Evolutionary conservation across 345 rosid species (phyloP), one percentile per base, ranked within the genome.

Genomic region (Brassica nigra): DNA sequence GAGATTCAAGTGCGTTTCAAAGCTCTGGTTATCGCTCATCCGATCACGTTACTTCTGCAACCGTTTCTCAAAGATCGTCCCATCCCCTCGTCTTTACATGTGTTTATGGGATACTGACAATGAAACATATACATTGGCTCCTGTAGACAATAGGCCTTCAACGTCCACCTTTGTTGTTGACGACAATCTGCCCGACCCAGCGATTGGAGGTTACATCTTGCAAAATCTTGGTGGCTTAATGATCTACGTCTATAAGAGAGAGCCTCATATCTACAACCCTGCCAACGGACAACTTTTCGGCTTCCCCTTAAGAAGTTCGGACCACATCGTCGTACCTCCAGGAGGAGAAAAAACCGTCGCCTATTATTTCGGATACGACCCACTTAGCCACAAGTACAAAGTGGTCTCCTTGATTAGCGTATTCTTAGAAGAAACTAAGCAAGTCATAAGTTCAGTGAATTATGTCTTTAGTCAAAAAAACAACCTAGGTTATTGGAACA

Each of bases 301-400:
- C 59, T 15, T 54, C 8, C 23, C 9, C 23, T 54, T 54, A 2
- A 54, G 9, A 54, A 15, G 9, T 5, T 54, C 59, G 9, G 9
- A 54, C 59, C 59, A 54, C 59, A 54, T 54, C 9, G 9, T 54
- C 59, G 59, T 54, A 52, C 58, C 58, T 15, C 20, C 58, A n/a
- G 58, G 58, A 52, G 58, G 58, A 52, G 18, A 15, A 52, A 52
- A 52, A 6, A 4, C 6, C 20, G 20, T 52, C 20, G 1, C 18
- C 58, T 52, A 52, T 15, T 52, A n/a, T 52, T 52, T 52, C 20
- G 58, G 58, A 52, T 52, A 68, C 59, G 72, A 68, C 23, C 72
- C 36, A 27, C 12, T 68, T 44, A 68, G 27, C 18, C 4, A 67
- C 6, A 52, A 67, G 20, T 67, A 59, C 28, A 62, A 73, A 28